These are phyloP conservation scores for Hyphopichia buzzinii DNA, from an alignment of 1,139 yeast species.

Conservation along the genomic window DNA sequence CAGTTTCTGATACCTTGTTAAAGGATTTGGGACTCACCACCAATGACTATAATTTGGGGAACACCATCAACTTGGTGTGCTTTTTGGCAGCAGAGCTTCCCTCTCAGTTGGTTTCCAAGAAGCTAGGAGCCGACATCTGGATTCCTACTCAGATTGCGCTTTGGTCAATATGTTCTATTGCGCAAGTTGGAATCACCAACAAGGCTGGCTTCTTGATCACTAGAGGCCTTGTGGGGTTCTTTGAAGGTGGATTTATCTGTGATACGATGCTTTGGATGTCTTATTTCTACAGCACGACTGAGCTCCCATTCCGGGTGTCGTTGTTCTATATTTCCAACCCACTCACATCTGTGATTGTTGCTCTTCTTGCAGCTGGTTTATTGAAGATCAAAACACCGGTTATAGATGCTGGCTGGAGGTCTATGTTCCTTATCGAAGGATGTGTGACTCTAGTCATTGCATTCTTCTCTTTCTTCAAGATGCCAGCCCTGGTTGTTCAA, in stretches of 20 bases:
- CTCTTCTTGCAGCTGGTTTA: conserved; percentile 30
- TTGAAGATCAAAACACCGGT: conserved; percentile 16
- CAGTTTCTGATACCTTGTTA: conserved; percentile 48
- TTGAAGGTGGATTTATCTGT: conserved; percentile 34
- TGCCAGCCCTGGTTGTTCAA: conserved; percentile 35
- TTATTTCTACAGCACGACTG: conserved; percentile 24
- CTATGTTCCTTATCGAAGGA: conserved; percentile 38
- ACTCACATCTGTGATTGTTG: conserved; percentile 20
- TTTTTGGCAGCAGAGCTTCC: conserved; percentile 55
- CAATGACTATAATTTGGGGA: conserved; percentile 48
- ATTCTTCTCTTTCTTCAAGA: conserved; percentile 26
- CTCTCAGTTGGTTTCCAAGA: conserved; percentile 52
- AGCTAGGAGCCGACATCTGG: conserved; percentile 53
- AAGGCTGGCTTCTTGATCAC: conserved; percentile 25
- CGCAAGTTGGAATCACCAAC: conserved; percentile 24
- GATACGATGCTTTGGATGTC: conserved; percentile 28
- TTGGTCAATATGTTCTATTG: conserved; percentile 33
- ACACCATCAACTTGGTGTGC: conserved; percentile 41
- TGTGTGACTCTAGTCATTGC: conserved; percentile 28
- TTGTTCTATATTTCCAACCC: conserved; percentile 29
- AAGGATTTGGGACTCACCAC: conserved; percentile 44
- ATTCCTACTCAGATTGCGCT: conserved; percentile 49
- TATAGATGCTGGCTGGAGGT: conserved; percentile 27
- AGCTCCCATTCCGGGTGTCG: conserved; percentile 25
- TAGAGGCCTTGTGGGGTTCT: conserved; percentile 25